These are phyloP conservation scores for Venturia oleaginea DNA, from an alignment of 2,329 filamentous ascomycete species.

Conservation along the genomic window DNA sequence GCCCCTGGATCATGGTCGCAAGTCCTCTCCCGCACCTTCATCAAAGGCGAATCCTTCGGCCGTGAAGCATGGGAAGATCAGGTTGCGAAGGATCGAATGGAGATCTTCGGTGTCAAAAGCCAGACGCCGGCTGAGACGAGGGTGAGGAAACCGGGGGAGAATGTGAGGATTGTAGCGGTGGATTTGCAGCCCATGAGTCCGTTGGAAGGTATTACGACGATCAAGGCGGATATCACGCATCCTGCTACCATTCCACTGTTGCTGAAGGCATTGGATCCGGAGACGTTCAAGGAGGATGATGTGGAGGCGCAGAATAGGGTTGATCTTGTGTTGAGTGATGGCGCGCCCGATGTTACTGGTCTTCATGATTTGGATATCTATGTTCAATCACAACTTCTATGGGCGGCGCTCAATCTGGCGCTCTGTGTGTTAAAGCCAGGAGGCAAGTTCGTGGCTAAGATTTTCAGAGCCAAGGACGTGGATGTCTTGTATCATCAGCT, in stretches of 20 bases:
- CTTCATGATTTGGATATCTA: slow-evolving; percentile 97
- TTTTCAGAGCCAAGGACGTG: slow-evolving; percentile 91
- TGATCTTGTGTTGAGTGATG: slow-evolving; percentile 90
- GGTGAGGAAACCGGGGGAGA: slow-evolving; percentile 41
- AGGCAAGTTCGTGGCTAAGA: slow-evolving; percentile 96
- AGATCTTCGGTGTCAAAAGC: slow-evolving; percentile 39
- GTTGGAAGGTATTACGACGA: slow-evolving; percentile 80
- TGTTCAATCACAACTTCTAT: slow-evolving; percentile 90
- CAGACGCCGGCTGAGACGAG: slow-evolving; percentile 12
- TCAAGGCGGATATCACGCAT: slow-evolving; percentile 95
- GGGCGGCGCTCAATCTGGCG: slow-evolving; percentile 86
- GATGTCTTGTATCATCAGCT: slow-evolving; percentile 91
- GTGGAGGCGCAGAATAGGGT: slow-evolving; percentile 60
- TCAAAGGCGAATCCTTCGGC: slow-evolving; percentile 87
- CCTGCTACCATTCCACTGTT: slow-evolving; percentile 88
- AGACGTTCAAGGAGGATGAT: slow-evolving; percentile 33
- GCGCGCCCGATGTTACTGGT: slow-evolving; percentile 91
- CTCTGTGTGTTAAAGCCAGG: slow-evolving; percentile 87
- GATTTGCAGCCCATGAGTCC: slow-evolving; percentile 95
- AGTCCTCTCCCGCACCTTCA: slow-evolving; percentile 84
- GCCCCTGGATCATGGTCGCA: slow-evolving; percentile 97
- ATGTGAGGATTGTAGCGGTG: slow-evolving; percentile 91
- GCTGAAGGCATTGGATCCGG: slow-evolving; percentile 72
- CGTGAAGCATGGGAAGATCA: slow-evolving; percentile 79
- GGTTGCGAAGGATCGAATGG: slow-evolving; percentile 55